phyloP scores from a whole-genome alignment of 805 yeast genomes.

The Pichia californica region DNA sequence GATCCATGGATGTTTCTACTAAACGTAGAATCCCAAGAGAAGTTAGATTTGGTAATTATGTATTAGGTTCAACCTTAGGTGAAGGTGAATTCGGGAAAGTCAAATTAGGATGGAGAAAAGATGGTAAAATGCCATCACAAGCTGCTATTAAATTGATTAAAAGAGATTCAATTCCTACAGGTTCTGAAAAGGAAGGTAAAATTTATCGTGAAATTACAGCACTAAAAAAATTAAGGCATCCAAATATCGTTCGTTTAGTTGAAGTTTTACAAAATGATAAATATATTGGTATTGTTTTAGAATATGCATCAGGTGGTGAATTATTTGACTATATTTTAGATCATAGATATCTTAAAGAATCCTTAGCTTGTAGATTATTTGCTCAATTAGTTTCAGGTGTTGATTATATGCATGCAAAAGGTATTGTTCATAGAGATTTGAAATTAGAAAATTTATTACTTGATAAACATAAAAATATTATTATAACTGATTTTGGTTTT shows the following conservation, averaged over 20 bases:
- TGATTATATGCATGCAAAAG: constrained; percentile 77
- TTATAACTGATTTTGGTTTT: constrained; percentile 90
- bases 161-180: constrained; percentile 81
- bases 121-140: constrained; percentile 69
- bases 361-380: constrained; percentile 78
- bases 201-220: constrained; percentile 93
- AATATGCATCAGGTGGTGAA: constrained; percentile 97
- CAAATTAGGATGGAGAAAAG: constrained; percentile 91
- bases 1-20: constrained; percentile 5
- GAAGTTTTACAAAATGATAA: constrained; percentile 92
- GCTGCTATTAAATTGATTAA: constrained; percentile 92
- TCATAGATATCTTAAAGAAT: constrained; percentile 81
- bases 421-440: constrained; percentile 72
- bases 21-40: constrained; percentile 40
- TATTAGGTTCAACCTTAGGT: constrained; percentile 88
- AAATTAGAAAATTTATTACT: constrained; percentile 68
- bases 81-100: constrained; percentile 99
- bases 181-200: constrained; percentile 79
- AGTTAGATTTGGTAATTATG: constrained; percentile 82
- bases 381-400: constrained; percentile 94
- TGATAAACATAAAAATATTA: constrained; percentile 80
- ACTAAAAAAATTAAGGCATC: constrained; percentile 77
- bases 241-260: constrained; percentile 85
- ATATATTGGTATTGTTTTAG: constrained; percentile 93
- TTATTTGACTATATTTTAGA: constrained; percentile 86